Evolutionary conservation across 2,329 filamentous ascomycete species (phyloP).

Genomic region (Venturia carpophila): DNA sequence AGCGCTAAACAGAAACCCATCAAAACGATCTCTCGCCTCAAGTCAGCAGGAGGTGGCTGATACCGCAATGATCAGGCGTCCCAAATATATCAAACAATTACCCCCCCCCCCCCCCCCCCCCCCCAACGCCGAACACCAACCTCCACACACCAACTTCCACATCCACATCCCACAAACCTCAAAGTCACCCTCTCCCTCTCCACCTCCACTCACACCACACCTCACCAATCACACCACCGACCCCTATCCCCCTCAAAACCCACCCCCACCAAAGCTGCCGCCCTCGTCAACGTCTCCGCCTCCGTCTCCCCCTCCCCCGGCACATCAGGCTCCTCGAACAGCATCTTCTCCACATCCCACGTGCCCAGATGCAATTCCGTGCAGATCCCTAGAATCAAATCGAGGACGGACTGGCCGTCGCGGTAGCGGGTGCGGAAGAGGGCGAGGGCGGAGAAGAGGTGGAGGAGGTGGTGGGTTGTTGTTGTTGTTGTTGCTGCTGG

Average conservation of each 20-base stretch:
- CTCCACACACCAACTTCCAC: too few relatives aligned
- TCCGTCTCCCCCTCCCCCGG: conserved; percentile 17
- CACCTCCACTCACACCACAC: neutral
- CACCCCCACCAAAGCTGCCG: conserved; percentile 17
- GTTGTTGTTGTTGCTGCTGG: neutral
- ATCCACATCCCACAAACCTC: too few relatives aligned
- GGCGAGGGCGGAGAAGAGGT: conserved; percentile 13
- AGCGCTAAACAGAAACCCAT: too few relatives aligned
- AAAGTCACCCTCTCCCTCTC: too few relatives aligned
- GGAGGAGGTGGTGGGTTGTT: neutral
- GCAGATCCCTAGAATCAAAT: neutral
- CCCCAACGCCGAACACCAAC: too few relatives aligned
- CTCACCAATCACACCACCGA: neutral
- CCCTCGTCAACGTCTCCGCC: conserved; percentile 18
- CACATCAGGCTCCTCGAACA: neutral
- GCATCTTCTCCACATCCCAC: conserved; percentile 4
- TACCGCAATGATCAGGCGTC: too few relatives aligned
- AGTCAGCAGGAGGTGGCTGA: too few relatives aligned
- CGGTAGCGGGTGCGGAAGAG: neutral
- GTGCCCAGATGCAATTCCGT: neutral
- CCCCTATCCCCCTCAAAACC: neutral
- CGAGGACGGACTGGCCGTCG: neutral
- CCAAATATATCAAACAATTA: too few relatives aligned
- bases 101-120: too few relatives aligned
- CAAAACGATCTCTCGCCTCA: too few relatives aligned